A percentile compares a stretch with the other conserved stretches of the same genome.
Conservation (phyloP, 805 yeast species). For the Wickerhamomyces rabaulensis region DNA sequence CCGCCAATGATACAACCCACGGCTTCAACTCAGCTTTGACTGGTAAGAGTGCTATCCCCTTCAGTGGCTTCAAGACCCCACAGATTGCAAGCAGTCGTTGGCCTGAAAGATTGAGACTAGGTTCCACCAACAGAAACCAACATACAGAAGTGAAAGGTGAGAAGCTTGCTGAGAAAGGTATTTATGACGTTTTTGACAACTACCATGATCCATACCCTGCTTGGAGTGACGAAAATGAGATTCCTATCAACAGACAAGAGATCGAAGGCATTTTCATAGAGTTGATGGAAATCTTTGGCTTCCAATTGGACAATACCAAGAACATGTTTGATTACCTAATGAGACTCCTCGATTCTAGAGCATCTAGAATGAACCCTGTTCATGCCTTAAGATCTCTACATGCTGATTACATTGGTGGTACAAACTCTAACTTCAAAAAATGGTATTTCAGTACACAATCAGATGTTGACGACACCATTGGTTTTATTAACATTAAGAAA, state of each 20-base stretch:
- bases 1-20: slow-evolving; percentile 9
- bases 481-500: slow-evolving; percentile 27
- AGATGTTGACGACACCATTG: slow-evolving; percentile 51
- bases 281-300: slow-evolving; percentile 54
- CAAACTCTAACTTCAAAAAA: slow-evolving; percentile 59
- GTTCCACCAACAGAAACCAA: slow-evolving; percentile 25
- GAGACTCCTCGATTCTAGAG: slow-evolving; percentile 60
- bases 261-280: slow-evolving; percentile 53
- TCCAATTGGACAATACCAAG: slow-evolving; percentile 58
- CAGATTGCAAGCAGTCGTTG: slow-evolving; percentile 76
- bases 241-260: slow-evolving; percentile 46
- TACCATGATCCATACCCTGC: slow-evolving; percentile 47
- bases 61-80: slow-evolving; percentile 94
- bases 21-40: slow-evolving; percentile 26
- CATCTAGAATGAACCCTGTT: slow-evolving; percentile 55
- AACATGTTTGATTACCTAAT: slow-evolving; percentile 66
- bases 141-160: slow-evolving; percentile 27
- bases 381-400: slow-evolving; percentile 57
- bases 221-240: slow-evolving; percentile 36
- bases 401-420: slow-evolving; percentile 72
- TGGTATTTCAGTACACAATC: slow-evolving; percentile 76
- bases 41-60: slow-evolving; percentile 49
- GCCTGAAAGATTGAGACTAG: slow-evolving; percentile 32
- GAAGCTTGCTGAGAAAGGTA: slow-evolving; percentile 33
- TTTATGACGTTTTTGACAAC: slow-evolving; percentile 38